Conservation (phyloP, 257 asterid genomes). For the Sherardia arvensis region DNA sequence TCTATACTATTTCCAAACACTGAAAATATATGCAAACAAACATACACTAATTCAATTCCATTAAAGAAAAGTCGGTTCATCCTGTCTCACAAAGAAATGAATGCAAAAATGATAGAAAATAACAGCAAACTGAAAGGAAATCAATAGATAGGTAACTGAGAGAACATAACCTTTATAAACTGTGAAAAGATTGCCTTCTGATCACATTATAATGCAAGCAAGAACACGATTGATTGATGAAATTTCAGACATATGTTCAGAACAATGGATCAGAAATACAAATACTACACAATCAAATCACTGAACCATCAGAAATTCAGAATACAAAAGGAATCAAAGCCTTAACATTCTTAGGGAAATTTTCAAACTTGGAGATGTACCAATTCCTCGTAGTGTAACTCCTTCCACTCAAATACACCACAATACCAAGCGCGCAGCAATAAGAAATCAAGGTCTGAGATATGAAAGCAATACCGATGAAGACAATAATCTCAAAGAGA, state of each 20-base stretch:
- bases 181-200: neutral
- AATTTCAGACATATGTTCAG: neutral
- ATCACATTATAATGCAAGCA: neutral
- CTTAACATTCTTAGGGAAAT: slow-evolving; percentile 53
- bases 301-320: slow-evolving; percentile 30
- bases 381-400: slow-evolving; percentile 57
- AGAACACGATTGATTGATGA: neutral
- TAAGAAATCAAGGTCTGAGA: slow-evolving; percentile 39
- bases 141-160: neutral
- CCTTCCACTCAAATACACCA: slow-evolving; percentile 39
- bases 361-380: slow-evolving; percentile 63
- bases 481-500: slow-evolving; percentile 45
- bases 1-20: neutral
- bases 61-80: neutral
- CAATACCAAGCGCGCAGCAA: slow-evolving; percentile 28
- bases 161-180: neutral
- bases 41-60: neutral
- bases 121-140: neutral
- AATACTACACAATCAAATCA: neutral
- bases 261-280: neutral
- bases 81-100: neutral
- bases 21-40: neutral
- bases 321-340: slow-evolving; percentile 58
- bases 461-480: slow-evolving; percentile 43
- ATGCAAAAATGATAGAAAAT: neutral